Percentiles rank a stretch among this genome's conserved stretches.
Evolutionary conservation across 2,329 filamentous ascomycete species (phyloP).

Genomic region (Capronia coronata): DNA sequence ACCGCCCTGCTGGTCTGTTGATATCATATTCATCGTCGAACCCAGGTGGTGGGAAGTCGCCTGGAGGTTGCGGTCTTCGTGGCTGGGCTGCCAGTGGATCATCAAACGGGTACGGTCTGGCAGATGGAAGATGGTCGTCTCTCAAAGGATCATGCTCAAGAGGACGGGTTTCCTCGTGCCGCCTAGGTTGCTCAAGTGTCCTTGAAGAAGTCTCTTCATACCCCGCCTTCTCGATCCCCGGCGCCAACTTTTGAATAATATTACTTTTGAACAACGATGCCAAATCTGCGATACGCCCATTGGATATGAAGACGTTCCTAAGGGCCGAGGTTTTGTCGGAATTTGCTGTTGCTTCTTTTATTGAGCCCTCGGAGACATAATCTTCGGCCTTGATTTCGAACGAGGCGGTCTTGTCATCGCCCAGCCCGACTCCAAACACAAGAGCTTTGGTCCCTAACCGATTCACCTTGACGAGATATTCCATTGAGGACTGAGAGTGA

Average conservation of each 20-base stretch:
- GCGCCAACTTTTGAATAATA: constrained; percentile 77
- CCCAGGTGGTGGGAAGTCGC: constrained; percentile 74
- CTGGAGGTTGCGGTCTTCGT: constrained; percentile 59
- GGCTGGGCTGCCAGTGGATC: constrained; percentile 58
- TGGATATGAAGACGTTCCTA: constrained; percentile 65
- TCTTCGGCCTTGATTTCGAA: constrained; percentile 71
- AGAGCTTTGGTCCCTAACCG: constrained; percentile 79
- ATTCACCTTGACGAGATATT: constrained; percentile 74
- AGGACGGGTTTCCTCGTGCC: constrained; percentile 39
- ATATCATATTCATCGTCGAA: constrained; percentile 94
- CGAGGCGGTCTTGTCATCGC: constrained; percentile 71
- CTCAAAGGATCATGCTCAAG: constrained; percentile 44
- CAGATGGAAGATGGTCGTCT: constrained; percentile 53
- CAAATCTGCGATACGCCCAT: constrained; percentile 62
- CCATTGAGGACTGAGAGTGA: constrained; percentile 77
- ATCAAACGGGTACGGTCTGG: constrained; percentile 60
- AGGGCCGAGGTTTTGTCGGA: constrained; percentile 32
- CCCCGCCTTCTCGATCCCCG: constrained; percentile 68
- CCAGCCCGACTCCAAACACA: constrained; percentile 69
- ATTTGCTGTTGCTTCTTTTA: constrained; percentile 45
- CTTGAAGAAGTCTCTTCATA: constrained; percentile 55
- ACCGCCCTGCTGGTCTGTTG: constrained; percentile 56
- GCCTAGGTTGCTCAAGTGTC: constrained; percentile 33
- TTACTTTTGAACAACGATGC: constrained; percentile 66
- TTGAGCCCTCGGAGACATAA: constrained; percentile 59